Base-by-base conservation (phyloP, 1,139 yeast genomes). In the Kluyveromyces sp. region DNA sequence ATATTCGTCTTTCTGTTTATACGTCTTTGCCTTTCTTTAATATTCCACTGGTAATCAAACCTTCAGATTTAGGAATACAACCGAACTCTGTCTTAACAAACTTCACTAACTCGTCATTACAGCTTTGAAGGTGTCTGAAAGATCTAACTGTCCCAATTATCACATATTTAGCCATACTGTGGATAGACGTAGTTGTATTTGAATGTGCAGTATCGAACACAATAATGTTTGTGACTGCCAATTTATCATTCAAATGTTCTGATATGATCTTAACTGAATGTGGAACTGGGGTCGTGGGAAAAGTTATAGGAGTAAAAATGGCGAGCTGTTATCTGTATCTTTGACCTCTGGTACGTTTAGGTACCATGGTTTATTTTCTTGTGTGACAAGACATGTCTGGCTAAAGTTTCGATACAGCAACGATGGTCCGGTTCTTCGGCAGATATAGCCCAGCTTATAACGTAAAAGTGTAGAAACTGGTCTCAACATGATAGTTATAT, bases 61-160 rank as follows among this genome's bases (percentile, higher is more conserved):
- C 97, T 57, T 89, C 96, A 6, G 81, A 70, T 3, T 65, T 61
- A 0, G 95, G 83, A 2, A 74, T 53, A 0, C 63, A 62, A 1
- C 61, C 58, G 47, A 65, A 68, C 10, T 68, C 66, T 8, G 67
- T 65, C 54, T 81, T 81, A 35, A 80, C 51, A 55, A 66, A 69
- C 33, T 68, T 67, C 45, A 71, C 64, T 36, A 89, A 66, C 54
- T 81, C 83, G 25, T 70, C 68, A 1, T 87, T 80, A 1, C 95
- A 90, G 48, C 80, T 82, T 56, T 75, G 81, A 27, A 88, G 68
- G 65, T 90, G 97, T 51, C 78, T 81, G 39, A 79, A 78, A 29
- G 92, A 81, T 59, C 82, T 83, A 2, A 96, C 96, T 0, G 94
- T 76, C n/a, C 81, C 77, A 1, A 90, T 67, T 4, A 89, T 66